Evolutionary conservation across 768 basidiomycete species (phyloP).

Genomic region (Hypholoma sublateritium): DNA sequence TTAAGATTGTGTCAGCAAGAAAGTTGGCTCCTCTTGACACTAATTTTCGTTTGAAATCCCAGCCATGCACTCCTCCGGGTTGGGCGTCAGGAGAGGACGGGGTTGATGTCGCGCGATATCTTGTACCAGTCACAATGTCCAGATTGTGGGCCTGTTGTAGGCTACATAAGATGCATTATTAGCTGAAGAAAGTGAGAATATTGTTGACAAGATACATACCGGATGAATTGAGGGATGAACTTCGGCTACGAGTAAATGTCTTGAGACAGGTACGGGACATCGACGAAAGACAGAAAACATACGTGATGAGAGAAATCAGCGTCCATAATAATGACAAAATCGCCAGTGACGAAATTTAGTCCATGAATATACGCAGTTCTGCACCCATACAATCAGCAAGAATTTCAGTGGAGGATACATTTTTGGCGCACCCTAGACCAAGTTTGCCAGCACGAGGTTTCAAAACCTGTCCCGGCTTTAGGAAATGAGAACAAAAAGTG

Average conservation of each 20-base stretch:
- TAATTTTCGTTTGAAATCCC: constrained; percentile 89
- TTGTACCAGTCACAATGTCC: constrained; percentile 92
- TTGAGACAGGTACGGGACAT: neutral
- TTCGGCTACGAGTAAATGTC: constrained; percentile 61
- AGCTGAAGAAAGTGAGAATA: constrained; percentile 3
- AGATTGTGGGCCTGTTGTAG: constrained; percentile 84
- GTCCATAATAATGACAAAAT: constrained; percentile 97
- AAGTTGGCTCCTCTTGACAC: constrained; percentile 90
- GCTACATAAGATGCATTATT: constrained; percentile 34
- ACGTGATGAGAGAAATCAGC: constrained; percentile 96
- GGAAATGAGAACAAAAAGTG: neutral
- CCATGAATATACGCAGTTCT: constrained; percentile 95
- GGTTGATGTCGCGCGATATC: constrained; percentile 67
- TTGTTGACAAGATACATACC: constrained; percentile 36
- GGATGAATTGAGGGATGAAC: constrained; percentile 92
- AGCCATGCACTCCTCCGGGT: constrained; percentile 88
- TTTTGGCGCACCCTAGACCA: constrained; percentile 70
- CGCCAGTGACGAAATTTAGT: constrained; percentile 83
- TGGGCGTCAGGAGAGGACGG: constrained; percentile 56
- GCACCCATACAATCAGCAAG: constrained; percentile 1
- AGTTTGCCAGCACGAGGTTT: constrained; percentile 90
- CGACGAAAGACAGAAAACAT: constrained; percentile 26
- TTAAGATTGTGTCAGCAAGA: constrained; percentile 81
- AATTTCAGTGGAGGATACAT: neutral
- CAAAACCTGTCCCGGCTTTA: constrained; percentile 52